Evolutionary conservation across 306 rosid species (phyloP).

Genomic region (Begonia loranthoides): DNA sequence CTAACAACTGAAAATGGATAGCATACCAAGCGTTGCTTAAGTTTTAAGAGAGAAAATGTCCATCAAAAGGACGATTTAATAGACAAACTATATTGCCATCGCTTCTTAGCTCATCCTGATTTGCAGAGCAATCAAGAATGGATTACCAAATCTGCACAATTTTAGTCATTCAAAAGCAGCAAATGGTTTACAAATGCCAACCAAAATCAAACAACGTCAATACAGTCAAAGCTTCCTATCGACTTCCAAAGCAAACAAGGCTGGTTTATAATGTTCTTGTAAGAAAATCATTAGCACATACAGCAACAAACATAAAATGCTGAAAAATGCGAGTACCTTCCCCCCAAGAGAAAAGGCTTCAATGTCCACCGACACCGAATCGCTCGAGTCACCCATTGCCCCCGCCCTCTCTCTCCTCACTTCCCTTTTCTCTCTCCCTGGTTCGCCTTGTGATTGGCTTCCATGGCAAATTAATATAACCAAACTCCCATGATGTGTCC

Average conservation of each 20-base stretch:
- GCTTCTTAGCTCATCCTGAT: no score
- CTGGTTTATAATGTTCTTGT: background rate
- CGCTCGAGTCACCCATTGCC: constrained; percentile 59
- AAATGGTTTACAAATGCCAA: constrained; percentile 2
- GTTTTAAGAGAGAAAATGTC: no score
- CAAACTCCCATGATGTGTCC: constrained; percentile 1
- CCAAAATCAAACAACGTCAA: background rate
- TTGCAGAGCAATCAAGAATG: no score
- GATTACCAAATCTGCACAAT: no score
- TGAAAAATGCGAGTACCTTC: constrained; percentile 44
- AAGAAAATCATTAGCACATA: background rate
- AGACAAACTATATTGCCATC: no score
- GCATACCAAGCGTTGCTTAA: no score
- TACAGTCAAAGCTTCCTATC: background rate
- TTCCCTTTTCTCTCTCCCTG: constrained; percentile 7
- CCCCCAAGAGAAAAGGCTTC: constrained; percentile 58
- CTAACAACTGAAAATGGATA: no score
- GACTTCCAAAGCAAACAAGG: no score
- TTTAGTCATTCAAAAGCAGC: no score
- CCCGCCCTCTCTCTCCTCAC: constrained; percentile 5
- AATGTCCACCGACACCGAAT: constrained; percentile 80
- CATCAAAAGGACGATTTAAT: no score
- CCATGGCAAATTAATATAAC: constrained; percentile 25
- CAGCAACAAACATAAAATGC: background rate
- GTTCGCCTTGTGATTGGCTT: constrained; percentile 12